phyloP scores from a whole-genome alignment of 331 rosid genomes.

The Quercus lobata region DNA sequence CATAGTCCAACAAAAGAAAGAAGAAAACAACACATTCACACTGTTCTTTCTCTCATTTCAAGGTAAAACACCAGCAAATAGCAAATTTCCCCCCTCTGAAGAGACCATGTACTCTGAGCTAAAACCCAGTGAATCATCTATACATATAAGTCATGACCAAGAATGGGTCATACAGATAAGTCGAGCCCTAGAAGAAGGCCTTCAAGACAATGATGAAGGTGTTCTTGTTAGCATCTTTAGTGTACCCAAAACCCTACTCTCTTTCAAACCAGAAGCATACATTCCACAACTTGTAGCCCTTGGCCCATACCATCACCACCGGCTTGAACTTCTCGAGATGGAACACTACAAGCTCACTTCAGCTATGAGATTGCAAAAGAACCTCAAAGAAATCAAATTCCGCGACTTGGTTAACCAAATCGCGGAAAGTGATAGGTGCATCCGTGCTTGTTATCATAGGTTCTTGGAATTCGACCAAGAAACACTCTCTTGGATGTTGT shows the following conservation, averaged over 20 bases:
- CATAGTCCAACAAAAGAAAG: too few relatives aligned
- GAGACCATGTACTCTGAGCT: not conserved
- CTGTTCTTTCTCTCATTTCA: not conserved
- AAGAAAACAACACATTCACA: too few relatives aligned
- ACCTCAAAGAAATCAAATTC: not conserved
- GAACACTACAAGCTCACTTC: not conserved
- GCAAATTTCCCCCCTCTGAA: too few relatives aligned
- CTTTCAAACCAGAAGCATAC: conserved; percentile 42
- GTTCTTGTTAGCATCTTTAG: conserved; percentile 31
- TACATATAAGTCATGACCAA: not conserved
- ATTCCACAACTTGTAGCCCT: conserved; percentile 50
- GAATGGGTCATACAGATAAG: conserved; percentile 3
- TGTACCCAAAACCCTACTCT: conserved; percentile 45
- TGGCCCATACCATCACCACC: conserved; percentile 31
- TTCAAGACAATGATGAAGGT: not conserved
- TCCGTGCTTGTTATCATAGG: conserved; percentile 2
- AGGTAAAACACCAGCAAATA: too few relatives aligned
- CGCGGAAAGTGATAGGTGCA: not conserved
- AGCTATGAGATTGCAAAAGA: not conserved
- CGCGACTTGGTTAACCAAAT: not conserved
- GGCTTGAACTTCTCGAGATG: not conserved
- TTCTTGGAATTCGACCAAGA: not conserved
- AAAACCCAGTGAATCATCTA: not conserved
- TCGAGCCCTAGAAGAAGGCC: not conserved
- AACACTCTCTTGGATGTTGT: not conserved